Base-by-base conservation (phyloP, 495 filamentous ascomycete species). In the Acidomyces sp. region DNA sequence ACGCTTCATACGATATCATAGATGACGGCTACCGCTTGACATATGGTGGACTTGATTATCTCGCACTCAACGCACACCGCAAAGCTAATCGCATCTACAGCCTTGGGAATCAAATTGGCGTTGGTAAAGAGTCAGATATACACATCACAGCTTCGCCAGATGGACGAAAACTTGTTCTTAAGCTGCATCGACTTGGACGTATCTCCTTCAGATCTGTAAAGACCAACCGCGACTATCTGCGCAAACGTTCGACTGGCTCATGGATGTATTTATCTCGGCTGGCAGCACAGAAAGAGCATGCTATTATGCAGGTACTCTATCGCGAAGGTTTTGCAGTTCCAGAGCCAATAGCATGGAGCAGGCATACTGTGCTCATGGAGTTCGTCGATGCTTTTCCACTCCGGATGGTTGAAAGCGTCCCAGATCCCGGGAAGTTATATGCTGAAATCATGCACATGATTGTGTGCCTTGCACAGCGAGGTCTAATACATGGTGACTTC, bases 181-280 rank as follows among this genome's bases (percentile, higher is more conserved):
- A 95, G 64, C 88, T 94, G 60, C 84, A 95, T 64, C 78, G 87
- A 23, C 74, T 99, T 1, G 90, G 90, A 30, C 80, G 90, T 51
- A 93, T 96, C 55, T 95, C 87, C 20, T 99, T 99, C 68, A 82
- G 90, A 50, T 82, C 82, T 27, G 86, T 99, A 51, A 94, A 94
- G 61, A 74, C 78, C 10, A 95, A 95, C 63, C 77, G 90, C 26
- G 90, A 96, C 63, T 99, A 99, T 66, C 76, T 96, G 28, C 79
- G 82, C 31, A 79, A 90, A 44, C 72, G 80, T 48, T 70, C 66
- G 39, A 71, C 75, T 10, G 81, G 74, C 17, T 85, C 78, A 29
- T 99, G 90, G 90, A 93, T 94, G 86, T 93, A 96, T 64, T 87
- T 99, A 68, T 85, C 79, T 2, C 74, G 87, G 15, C 68, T 99